Percentiles rank a stretch among this genome's conserved stretches.
Evolutionary conservation across 306 rosid species (phyloP).

Genomic region (Dalbergia cultrata): DNA sequence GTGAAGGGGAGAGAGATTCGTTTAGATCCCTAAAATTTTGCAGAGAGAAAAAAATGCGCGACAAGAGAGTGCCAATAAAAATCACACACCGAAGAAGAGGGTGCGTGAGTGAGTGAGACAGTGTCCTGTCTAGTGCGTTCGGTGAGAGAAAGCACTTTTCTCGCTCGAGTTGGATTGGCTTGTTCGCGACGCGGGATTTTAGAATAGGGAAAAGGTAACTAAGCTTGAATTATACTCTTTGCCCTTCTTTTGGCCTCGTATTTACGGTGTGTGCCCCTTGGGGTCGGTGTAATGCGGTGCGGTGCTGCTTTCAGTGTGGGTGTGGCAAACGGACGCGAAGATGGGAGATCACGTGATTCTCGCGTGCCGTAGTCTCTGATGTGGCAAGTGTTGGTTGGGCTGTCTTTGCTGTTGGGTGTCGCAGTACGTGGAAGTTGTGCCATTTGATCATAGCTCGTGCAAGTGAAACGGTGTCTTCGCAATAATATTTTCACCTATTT

Average conservation of each 20-base stretch:
- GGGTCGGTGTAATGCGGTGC: conserved; percentile 1
- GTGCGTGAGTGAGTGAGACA: conserved; percentile 31
- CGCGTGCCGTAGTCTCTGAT: conserved; percentile 5
- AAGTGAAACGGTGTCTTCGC: background rate
- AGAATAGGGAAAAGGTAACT: background rate
- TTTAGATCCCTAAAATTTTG: conserved; percentile 60
- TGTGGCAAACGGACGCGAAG: background rate
- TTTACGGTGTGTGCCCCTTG: conserved; percentile 38
- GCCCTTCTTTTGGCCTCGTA: conserved; percentile 18
- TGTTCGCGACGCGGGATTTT: conserved; percentile 65
- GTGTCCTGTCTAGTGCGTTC: conserved; percentile 5
- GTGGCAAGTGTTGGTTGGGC: conserved; percentile 25
- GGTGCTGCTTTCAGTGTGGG: conserved; percentile 21
- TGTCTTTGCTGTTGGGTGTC: background rate
- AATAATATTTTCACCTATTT: background rate
- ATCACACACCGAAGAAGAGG: conserved; percentile 19
- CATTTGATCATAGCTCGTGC: background rate
- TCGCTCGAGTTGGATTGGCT: conserved; percentile 38
- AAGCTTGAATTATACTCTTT: conserved; percentile 35
- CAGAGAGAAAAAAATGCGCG: conserved; percentile 44
- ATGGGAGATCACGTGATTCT: conserved; percentile 37
- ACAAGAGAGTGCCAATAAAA: conserved; percentile 25
- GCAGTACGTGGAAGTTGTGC: background rate
- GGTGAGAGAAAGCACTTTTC: conserved; percentile 47
- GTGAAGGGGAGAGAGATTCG: conserved; percentile 19